A percentile compares a stretch with the other conserved stretches of the same genome.
These are phyloP conservation scores for Cercophora sp. DNA, from an alignment of 495 filamentous ascomycete genomes.

Conservation along the genomic window DNA sequence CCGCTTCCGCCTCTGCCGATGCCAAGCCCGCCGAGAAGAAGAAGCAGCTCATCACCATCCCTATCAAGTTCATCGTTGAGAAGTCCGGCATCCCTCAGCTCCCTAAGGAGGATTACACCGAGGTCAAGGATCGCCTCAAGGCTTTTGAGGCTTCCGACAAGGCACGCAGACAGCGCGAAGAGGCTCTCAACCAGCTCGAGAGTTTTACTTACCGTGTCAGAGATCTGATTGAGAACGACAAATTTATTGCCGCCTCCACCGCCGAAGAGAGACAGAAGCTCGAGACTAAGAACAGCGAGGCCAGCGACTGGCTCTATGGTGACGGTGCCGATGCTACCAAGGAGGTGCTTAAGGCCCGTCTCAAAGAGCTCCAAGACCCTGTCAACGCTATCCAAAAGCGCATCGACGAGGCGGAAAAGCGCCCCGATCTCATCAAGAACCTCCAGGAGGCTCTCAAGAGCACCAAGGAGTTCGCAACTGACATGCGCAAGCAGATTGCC, in stretches of 20 bases:
- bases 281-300: slow-evolving; percentile 57
- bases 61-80: slow-evolving; percentile 59
- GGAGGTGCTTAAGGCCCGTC: slow-evolving; percentile 63
- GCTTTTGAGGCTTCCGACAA: slow-evolving; percentile 82
- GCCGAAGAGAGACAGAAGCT: slow-evolving; percentile 57
- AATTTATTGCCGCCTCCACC: slow-evolving; percentile 67
- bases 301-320: slow-evolving; percentile 86
- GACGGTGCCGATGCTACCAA: slow-evolving; percentile 73
- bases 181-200: slow-evolving; percentile 87
- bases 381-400: slow-evolving; percentile 65
- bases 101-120: slow-evolving; percentile 53
- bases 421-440: slow-evolving; percentile 60
- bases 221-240: slow-evolving; percentile 71
- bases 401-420: slow-evolving; percentile 60
- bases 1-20: slow-evolving; percentile 38
- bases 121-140: slow-evolving; percentile 67
- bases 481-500: slow-evolving; percentile 47
- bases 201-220: slow-evolving; percentile 86
- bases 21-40: slow-evolving; percentile 45
- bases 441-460: slow-evolving; percentile 60
- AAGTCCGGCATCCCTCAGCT: slow-evolving; percentile 57
- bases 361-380: slow-evolving; percentile 68
- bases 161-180: slow-evolving; percentile 72
- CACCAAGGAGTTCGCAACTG: slow-evolving; percentile 47
- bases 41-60: slow-evolving; percentile 67